Evolutionary conservation across 164 flowering plant genomes (phyloP).

Genomic region (Amborella trichopoda): DNA sequence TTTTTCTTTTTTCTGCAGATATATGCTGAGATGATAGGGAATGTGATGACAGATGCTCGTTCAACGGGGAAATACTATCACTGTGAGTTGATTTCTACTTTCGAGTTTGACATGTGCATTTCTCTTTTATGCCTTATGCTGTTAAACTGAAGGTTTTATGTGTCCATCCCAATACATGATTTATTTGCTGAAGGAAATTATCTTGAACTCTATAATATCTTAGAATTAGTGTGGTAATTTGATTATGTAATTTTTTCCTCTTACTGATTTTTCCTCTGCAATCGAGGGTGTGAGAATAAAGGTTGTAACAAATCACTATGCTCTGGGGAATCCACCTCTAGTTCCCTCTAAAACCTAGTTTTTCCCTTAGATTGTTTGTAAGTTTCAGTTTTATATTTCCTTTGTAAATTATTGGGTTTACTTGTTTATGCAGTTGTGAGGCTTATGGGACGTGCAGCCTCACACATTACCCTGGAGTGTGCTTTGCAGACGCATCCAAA

Average conservation of each 20-base stretch:
- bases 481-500: constrained; percentile 99
- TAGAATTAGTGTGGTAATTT: no score
- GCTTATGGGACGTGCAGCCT: constrained; percentile 99
- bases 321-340: no score
- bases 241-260: no score
- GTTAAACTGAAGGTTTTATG: no score
- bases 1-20: constrained; percentile 37
- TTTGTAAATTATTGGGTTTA: not conserved
- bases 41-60: constrained; percentile 98
- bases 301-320: no score
- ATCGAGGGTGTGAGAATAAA: no score
- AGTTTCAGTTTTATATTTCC: not conserved
- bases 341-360: not conserved
- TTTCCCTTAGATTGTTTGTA: not conserved
- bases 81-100: constrained; percentile 40
- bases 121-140: no score
- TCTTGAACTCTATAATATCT: no score
- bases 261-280: no score
- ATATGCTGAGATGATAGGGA: constrained; percentile 97
- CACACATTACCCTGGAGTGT: constrained; percentile 97
- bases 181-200: no score
- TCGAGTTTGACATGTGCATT: no score
- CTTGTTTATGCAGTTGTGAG: constrained; percentile 63
- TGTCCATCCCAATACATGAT: no score
- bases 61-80: constrained; percentile 99